phyloP scores from a whole-genome alignment of 148 eudicot genomes.

The Camellia sinensis region DNA sequence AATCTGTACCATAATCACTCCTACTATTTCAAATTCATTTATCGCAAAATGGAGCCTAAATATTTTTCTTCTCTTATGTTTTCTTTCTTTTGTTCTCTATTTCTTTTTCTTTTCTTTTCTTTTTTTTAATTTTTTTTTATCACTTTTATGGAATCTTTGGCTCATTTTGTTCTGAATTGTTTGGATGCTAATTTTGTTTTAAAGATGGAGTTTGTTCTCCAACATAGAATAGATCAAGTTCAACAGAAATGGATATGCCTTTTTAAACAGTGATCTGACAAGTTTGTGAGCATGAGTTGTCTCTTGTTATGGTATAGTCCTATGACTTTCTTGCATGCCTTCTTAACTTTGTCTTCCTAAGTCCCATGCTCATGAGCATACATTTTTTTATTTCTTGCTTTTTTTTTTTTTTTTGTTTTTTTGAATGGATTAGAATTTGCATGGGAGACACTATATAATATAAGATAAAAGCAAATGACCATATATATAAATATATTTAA shows the following conservation, averaged over 20 bases:
- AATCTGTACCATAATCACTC: no score
- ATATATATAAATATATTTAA: background rate
- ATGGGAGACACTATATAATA: no score
- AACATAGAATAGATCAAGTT: background rate
- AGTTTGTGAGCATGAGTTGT: slow-evolving; percentile 12
- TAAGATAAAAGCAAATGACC: no score
- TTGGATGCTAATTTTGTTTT: background rate
- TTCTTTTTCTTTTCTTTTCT: background rate
- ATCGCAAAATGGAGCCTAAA: no score
- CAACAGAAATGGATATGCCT: background rate
- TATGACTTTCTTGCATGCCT: slow-evolving; percentile 1
- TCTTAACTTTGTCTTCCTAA: background rate
- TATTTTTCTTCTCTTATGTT: no score
- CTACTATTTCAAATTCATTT: no score
- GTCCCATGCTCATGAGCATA: no score
- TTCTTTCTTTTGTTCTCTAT: background rate
- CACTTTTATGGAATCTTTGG: background rate
- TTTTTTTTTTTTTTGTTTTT: no score
- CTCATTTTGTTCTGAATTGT: slow-evolving; percentile 8
- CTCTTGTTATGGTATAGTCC: background rate
- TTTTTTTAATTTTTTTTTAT: no score
- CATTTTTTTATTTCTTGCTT: no score
- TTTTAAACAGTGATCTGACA: background rate
- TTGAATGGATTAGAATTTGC: no score
- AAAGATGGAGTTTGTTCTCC: background rate